Evolutionary conservation across 345 rosid species (phyloP), one percentile per base, ranked within the genome.

Genomic region (Aegle marmelos): DNA sequence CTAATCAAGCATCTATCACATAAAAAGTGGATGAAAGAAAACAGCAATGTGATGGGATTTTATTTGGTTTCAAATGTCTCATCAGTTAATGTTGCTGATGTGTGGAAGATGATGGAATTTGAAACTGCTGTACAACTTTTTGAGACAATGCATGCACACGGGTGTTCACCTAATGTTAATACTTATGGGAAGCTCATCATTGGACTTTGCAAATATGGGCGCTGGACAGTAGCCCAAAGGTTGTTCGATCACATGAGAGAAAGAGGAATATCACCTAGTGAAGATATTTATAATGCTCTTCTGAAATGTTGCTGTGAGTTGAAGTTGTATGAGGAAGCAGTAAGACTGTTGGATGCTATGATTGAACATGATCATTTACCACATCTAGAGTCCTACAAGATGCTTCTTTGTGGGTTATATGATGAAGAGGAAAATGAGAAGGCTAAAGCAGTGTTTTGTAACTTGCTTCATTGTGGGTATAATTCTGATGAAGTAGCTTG

Each of bases 401-500:
- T 84, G 78, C 87, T 95, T 69, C 77, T 95, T 53, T 90, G 94
- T 31, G 92, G 91, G 70, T 83, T 93, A 24, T 91, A 89, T 76
- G 83, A 85, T 73, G 78, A 76, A 41, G 90, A 87, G 70, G 80
- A 90, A 7, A 76, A 81, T n/a, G 89, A 89, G 76, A 88, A 84
- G 87, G 98, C 91, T 70, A 77, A 72, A 68, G 77, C 65, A 16
- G 82, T 89, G 64, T 93, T 94, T 63, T 53, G 60, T 74, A 83
- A 82, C 68, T 77, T 93, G 82, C 90, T 94, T 79, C 75, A 9
- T 58, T 88, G 88, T 79, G 91, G 90, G 66, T 93, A 93, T 83
- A 86, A 89, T 77, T 56, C 78, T 74, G 98, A 94, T 79, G 98
- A 94, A 82, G 74, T 94, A 71, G 94, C 93, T 79, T 94, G 98